Base-by-base conservation (phyloP, 331 rosid species). In the Dryas integrifolia region DNA sequence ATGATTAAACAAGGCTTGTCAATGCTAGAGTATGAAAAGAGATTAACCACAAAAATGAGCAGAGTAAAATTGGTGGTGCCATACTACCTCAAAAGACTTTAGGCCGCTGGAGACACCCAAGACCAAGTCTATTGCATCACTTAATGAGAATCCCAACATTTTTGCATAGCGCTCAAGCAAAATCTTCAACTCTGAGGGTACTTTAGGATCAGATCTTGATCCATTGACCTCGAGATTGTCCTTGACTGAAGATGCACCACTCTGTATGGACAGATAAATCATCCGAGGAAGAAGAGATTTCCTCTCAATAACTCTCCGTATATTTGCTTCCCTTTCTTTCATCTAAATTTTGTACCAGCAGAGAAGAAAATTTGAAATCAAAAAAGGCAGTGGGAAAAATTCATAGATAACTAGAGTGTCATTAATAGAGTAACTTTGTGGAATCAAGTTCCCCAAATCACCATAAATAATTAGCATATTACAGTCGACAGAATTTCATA, bases 241-340 rank as follows among this genome's bases (percentile, higher is more conserved):
- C 88, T 83, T 95, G 50, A 83, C 69, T 58, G 92, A 86, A 21
- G 85, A 60, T 18, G 97, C 88, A 75, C 89, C 94, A 72, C 90
- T 86, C 79, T 77, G 96, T 70, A 92, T 83, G 60, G 99, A 88
- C 65, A 95, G 92, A 84, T 87, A 88, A 74, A 95, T 82, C 94
- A 95, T 83, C 80, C 98, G 88, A 52, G 99, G 97, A 74, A 92
- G 96, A 83, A 95, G 87, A 50, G 97, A 92, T 80, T 80, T 95
- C 91, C 86, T 88, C 86, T 90, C 96, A 35, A 95, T 81, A 77
- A 14, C 83, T 69, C 88, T 95, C 66, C 87, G 86, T 62, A 82
- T 83, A 65, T 70, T 84, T 63, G 81, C 80, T 67, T 88, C 98
- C 85, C 87, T 82, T 72, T 83, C 91, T 71, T 80, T 83, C 62